These are phyloP conservation scores for Plasmodiophora brassicae DNA, from an alignment of 208 protist genomes.

Conservation along the genomic window DNA sequence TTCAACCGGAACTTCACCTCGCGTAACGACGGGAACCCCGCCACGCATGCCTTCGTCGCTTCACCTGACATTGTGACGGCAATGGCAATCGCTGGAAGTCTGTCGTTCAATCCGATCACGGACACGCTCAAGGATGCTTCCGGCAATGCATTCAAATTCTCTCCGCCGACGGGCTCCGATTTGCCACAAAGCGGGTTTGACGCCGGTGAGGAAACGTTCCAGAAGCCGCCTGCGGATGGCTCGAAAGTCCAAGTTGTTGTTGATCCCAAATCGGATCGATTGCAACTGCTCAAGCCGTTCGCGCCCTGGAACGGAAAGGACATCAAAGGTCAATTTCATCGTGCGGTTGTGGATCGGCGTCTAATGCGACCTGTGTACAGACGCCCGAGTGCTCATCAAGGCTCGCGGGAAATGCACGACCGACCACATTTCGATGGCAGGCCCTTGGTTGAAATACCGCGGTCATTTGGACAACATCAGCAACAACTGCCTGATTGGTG, in stretches of 20 bases:
- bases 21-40: conserved; percentile 71
- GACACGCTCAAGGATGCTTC: conserved; percentile 55
- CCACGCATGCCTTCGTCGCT: conserved; percentile 74
- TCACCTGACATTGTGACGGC: conserved; percentile 71
- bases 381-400: conserved; percentile 62
- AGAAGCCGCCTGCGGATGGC: conserved; percentile 57
- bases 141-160: conserved; percentile 51
- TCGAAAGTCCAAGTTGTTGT: conserved; percentile 56
- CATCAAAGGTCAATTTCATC: conserved; percentile 29
- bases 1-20: conserved; percentile 78
- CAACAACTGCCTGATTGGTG: conserved; percentile 78
- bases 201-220: conserved; percentile 58
- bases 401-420: conserved; percentile 78
- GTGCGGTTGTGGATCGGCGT: conserved; percentile 1
- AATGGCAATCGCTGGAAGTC: conserved; percentile 64
- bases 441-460: conserved; percentile 72
- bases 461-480: conserved; percentile 79
- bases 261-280: conserved; percentile 53
- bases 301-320: conserved; percentile 59
- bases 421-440: conserved; percentile 73
- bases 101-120: conserved; percentile 70
- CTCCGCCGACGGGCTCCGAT: conserved; percentile 57
- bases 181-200: conserved; percentile 64
- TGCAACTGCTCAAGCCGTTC: conserved; percentile 67
- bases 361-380: not conserved